Evolutionary conservation across 2,329 filamentous ascomycete genomes (phyloP), one percentile per base, ranked within the genome.

Genomic region (Sclerotiophoma versabilis): DNA sequence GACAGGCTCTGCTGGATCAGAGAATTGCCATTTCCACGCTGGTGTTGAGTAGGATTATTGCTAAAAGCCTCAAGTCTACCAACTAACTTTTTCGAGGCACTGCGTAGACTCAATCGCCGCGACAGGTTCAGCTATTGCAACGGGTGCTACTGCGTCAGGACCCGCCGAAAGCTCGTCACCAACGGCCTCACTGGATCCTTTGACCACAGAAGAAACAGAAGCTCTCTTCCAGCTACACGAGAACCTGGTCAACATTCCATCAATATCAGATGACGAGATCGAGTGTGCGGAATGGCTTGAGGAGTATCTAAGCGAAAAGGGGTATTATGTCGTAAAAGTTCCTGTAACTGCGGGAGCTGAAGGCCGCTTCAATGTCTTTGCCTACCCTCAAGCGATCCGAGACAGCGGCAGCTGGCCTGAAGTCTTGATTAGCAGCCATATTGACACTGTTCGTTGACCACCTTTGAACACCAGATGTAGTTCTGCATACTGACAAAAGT

Each of bases 401-500:
- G 59, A 67, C 19, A 42, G 54, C 11, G 60, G 58, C 2, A 79
- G 23, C 73, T 80, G 19, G 81, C 86, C 10, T 4, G 81, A 81
- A 42, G 78, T 90, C 8, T 76, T 91, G n/a, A 75, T 92, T 4
- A 87, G 87, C 2, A 92, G 87, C 54, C 92, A 96, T 71, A 92
- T 96, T 63, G 92, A 96, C 67, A 87, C 84, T 2, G 84, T 66
- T 33, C 30, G 57, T 36, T 17, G n/a, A 30, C 29, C 3, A 11
- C 1, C 22, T 8, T 15, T 6, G 3, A 10, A 10, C 20, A 10
- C 2, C 3, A 4, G 22, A 17, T 5, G 7, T 4, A 22, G 7
- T 7, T 5, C n/a, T 2, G 14, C 9, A 20, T 23, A 9, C 20
- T 43, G 30, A 42, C 20, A 17, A 39, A 23, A 10, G 6, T 20